Percentiles rank a stretch among this genome's conserved stretches.
phyloP scores from a whole-genome alignment of 352 stramenopile species.

The Pythium aphanidermatum region DNA sequence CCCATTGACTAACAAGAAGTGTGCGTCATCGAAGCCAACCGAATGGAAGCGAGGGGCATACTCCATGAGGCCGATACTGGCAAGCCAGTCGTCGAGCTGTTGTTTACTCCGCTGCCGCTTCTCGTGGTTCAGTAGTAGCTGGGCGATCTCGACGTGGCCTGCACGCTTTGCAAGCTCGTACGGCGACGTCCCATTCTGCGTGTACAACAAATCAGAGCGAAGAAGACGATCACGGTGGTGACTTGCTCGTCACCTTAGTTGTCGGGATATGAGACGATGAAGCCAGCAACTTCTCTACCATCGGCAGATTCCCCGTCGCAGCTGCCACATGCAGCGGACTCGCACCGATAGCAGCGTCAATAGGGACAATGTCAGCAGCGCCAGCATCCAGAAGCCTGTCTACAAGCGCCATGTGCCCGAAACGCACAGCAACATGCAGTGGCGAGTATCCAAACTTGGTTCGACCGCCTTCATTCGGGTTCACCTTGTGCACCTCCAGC shows the following conservation, averaged over 20 bases:
- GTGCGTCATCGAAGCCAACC: slow-evolving; percentile 61
- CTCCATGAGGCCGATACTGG: slow-evolving; percentile 62
- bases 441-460: slow-evolving; percentile 59
- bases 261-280: slow-evolving; percentile 24
- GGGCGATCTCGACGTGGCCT: slow-evolving; percentile 25
- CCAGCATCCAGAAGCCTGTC: slow-evolving; percentile 33
- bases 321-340: slow-evolving; percentile 64
- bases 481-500: slow-evolving; percentile 18
- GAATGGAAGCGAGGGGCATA: slow-evolving; percentile 40
- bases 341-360: slow-evolving; percentile 23
- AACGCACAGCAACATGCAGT: slow-evolving; percentile 64
- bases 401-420: slow-evolving; percentile 45
- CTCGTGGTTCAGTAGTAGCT: slow-evolving; percentile 20
- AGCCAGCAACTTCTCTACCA: slow-evolving; percentile 45
- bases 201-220: not conserved
- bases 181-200: slow-evolving; percentile 46
- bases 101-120: slow-evolving; percentile 15
- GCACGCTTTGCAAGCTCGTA: slow-evolving; percentile 46
- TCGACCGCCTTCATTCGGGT: slow-evolving; percentile 16
- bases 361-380: slow-evolving; percentile 22
- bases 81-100: slow-evolving; percentile 57
- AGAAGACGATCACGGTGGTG: not conserved
- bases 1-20: slow-evolving; percentile 43
- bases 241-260: slow-evolving; percentile 32
- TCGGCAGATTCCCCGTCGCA: slow-evolving; percentile 31